A percentile compares a stretch with the other conserved stretches of the same genome.
Evolutionary conservation across 2,329 filamentous ascomycete species (phyloP).

Genomic region (Diaporthe vaccinii): DNA sequence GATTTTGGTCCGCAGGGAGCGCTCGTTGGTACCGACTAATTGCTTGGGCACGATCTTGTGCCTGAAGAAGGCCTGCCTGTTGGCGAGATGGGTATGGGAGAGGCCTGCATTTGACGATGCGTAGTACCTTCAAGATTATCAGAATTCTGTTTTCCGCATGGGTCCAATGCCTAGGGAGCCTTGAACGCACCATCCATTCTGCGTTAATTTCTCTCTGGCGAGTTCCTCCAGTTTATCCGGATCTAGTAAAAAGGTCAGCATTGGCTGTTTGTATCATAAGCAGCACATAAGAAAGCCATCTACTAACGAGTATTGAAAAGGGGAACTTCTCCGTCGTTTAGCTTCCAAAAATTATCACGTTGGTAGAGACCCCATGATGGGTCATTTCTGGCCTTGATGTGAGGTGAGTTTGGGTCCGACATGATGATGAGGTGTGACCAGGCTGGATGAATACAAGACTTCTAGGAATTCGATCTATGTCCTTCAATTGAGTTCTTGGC

Average conservation of each 20-base stretch:
- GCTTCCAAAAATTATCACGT: slow-evolving; percentile 47
- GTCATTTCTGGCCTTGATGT: slow-evolving; percentile 45
- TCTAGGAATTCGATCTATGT: background rate
- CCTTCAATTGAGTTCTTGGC: background rate
- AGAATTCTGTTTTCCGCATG: background rate
- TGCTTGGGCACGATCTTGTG: slow-evolving; percentile 73
- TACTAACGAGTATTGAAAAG: slow-evolving; percentile 46
- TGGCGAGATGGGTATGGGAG: slow-evolving; percentile 66
- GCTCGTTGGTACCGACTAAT: slow-evolving; percentile 71
- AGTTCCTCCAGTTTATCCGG: slow-evolving; percentile 70
- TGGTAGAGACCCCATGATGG: slow-evolving; percentile 48
- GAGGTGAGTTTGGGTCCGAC: slow-evolving; percentile 44
- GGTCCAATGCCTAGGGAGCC: too few species aligned
- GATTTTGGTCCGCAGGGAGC: slow-evolving; percentile 69
- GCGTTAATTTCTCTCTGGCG: slow-evolving; percentile 67
- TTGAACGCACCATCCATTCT: slow-evolving; percentile 64
- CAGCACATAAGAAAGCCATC: background rate
- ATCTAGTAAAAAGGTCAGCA: slow-evolving; percentile 51
- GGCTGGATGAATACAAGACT: background rate
- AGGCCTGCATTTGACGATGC: slow-evolving; percentile 69
- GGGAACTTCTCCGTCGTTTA: slow-evolving; percentile 45
- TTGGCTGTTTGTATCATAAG: background rate
- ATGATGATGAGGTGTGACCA: background rate
- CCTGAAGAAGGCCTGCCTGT: slow-evolving; percentile 74
- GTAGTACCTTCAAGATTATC: slow-evolving; percentile 57